Percentiles rank a stretch among this genome's conserved stretches.
phyloP scores from a whole-genome alignment of 2,329 filamentous ascomycete species.

The Tolypocladium endophyticum region DNA sequence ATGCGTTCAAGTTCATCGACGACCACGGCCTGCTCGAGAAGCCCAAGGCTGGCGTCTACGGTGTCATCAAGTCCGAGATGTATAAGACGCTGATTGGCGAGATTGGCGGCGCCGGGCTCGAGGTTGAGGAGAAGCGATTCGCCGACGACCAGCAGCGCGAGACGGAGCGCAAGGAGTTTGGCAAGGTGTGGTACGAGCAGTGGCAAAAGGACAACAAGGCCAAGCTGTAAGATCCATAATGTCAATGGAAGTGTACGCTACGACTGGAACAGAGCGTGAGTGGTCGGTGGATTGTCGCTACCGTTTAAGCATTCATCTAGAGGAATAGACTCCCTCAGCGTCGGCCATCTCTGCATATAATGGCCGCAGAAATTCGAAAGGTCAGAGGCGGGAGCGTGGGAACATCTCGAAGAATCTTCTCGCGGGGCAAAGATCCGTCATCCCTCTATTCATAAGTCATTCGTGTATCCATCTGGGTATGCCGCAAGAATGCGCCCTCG shows the following conservation, averaged over 20 bases:
- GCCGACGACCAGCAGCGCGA: slow-evolving; percentile 27
- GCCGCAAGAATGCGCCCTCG: background rate
- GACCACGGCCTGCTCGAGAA: slow-evolving; percentile 51
- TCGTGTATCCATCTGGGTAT: background rate
- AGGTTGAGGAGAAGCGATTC: slow-evolving; percentile 38
- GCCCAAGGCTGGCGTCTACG: slow-evolving; percentile 56
- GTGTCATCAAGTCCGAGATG: slow-evolving; percentile 65
- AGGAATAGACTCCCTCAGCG: too few relatives aligned
- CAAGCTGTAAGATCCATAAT: slow-evolving; percentile 15
- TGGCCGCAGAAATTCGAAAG: too few relatives aligned
- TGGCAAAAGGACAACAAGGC: slow-evolving; percentile 31
- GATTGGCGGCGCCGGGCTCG: slow-evolving; percentile 41
- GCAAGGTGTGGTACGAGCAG: slow-evolving; percentile 37
- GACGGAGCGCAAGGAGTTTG: slow-evolving; percentile 30
- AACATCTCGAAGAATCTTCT: too few relatives aligned
- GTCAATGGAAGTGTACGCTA: background rate
- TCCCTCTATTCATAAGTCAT: background rate
- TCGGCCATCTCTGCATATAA: too few relatives aligned
- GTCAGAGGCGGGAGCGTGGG: too few relatives aligned
- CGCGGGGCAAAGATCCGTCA: too few relatives aligned
- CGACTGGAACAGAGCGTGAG: background rate
- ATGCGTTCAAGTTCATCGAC: slow-evolving; percentile 47
- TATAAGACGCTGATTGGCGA: slow-evolving; percentile 54
- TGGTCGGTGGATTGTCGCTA: background rate
- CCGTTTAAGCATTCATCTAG: background rate